phyloP scores from a whole-genome alignment of 352 stramenopile genomes.

The Globisporangium barbulae region DNA sequence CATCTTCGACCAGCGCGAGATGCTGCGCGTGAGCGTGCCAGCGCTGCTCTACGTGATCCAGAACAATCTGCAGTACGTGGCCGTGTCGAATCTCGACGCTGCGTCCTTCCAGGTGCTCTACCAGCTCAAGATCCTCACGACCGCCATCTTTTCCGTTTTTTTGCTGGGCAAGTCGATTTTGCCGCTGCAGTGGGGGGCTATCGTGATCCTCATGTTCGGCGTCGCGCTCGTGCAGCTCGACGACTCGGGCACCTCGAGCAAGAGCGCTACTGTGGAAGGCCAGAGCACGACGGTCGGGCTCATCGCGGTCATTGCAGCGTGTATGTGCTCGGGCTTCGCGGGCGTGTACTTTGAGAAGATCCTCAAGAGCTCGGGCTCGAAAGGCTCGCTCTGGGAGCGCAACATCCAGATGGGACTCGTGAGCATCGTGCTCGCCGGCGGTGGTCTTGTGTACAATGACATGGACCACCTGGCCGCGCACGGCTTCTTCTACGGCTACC shows the following conservation, averaged over 20 bases:
- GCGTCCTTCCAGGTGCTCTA: slow-evolving; percentile 81
- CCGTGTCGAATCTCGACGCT: slow-evolving; percentile 77
- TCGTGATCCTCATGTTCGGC: slow-evolving; percentile 77
- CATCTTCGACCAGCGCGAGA: slow-evolving; percentile 60
- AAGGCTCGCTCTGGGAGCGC: slow-evolving; percentile 73
- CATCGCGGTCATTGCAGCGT: slow-evolving; percentile 63
- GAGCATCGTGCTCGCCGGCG: slow-evolving; percentile 53
- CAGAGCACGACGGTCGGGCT: slow-evolving; percentile 71
- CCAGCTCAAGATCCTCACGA: slow-evolving; percentile 89
- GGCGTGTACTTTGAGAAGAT: slow-evolving; percentile 89
- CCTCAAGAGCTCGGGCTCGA: slow-evolving; percentile 61
- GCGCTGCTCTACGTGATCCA: slow-evolving; percentile 80
- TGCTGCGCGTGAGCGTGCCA: slow-evolving; percentile 73
- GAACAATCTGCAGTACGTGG: slow-evolving; percentile 85
- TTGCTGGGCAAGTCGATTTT: slow-evolving; percentile 69
- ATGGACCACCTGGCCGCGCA: slow-evolving; percentile 38
- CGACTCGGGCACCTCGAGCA: slow-evolving; percentile 20
- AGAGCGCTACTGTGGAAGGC: slow-evolving; percentile 11
- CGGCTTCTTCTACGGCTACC: slow-evolving; percentile 85
- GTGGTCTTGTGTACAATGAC: slow-evolving; percentile 66
- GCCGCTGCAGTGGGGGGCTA: slow-evolving; percentile 73
- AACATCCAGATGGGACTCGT: slow-evolving; percentile 84
- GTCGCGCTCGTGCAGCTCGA: slow-evolving; percentile 79
- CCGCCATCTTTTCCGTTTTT: slow-evolving; percentile 81
- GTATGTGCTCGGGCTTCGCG: slow-evolving; percentile 79